phyloP scores from a whole-genome alignment of 306 rosid species.

The Cucumis sativus region Cucumber_9930_V3 NC_026660.2:15002001-15002500 shows the following conservation, averaged over 20 bases:
- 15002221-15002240: slow-evolving; percentile 33
- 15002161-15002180: slow-evolving; percentile 32
- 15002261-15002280: slow-evolving; percentile 27
- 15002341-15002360: slow-evolving; percentile 34
- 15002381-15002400: slow-evolving; percentile 25
- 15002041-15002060: slow-evolving; percentile 40
- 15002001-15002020: slow-evolving; percentile 31
- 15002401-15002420: slow-evolving; percentile 29
- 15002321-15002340: slow-evolving; percentile 51
- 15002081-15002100: slow-evolving; percentile 27
- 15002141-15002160: slow-evolving; percentile 31
- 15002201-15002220: slow-evolving; percentile 30
- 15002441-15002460: slow-evolving; percentile 60
- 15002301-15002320: slow-evolving; percentile 58
- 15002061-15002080: slow-evolving; percentile 30
- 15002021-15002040: slow-evolving; percentile 30
- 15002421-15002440: slow-evolving; percentile 41
- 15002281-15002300: slow-evolving; percentile 46
- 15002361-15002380: slow-evolving; percentile 35
- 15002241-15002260: slow-evolving; percentile 38
- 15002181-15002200: slow-evolving; percentile 46
- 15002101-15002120: slow-evolving; percentile 42
- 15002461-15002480: slow-evolving; percentile 38
- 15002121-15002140: slow-evolving; percentile 29
- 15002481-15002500: slow-evolving; percentile 46